phyloP scores from a whole-genome alignment of 2,329 filamentous ascomycete species.

The Penicillium decumbens region DNA sequence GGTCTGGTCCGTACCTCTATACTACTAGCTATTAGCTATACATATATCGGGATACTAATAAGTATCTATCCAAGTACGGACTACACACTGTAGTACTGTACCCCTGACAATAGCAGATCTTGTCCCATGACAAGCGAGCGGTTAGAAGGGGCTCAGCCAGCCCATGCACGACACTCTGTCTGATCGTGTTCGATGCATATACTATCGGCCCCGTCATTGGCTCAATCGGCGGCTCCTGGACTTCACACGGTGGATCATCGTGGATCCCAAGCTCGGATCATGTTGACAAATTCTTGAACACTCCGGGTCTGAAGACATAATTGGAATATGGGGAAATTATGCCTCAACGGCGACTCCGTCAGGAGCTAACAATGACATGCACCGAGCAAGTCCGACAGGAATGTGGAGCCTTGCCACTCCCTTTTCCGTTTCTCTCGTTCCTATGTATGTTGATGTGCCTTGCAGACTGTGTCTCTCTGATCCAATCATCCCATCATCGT shows the following conservation, averaged over 20 bases:
- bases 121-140: too few species aligned
- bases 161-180: constrained; percentile 23
- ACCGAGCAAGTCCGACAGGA: constrained; percentile 18
- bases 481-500: background rate
- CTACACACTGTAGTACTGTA: too few species aligned
- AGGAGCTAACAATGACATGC: background rate
- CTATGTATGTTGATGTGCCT: constrained; percentile 3
- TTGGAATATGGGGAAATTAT: constrained; percentile 10
- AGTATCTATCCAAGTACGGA: too few species aligned
- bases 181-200: constrained; percentile 14
- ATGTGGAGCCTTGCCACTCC: constrained; percentile 15
- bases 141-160: constrained; percentile 17
- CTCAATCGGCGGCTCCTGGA: constrained; percentile 7
- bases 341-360: constrained; percentile 12
- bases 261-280: constrained; percentile 17
- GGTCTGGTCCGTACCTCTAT: too few species aligned
- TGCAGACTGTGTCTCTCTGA: constrained; percentile 5
- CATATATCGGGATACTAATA: too few species aligned
- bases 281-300: constrained; percentile 20
- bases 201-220: constrained; percentile 19
- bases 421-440: background rate
- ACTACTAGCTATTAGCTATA: too few species aligned
- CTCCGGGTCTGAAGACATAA: constrained; percentile 5
- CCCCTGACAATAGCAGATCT: too few species aligned
- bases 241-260: background rate